Evolutionary conservation across 768 basidiomycete genomes (phyloP), one percentile per base, ranked within the genome.

Genomic region (button mushroom (Agaricus bisporus)): DNA sequence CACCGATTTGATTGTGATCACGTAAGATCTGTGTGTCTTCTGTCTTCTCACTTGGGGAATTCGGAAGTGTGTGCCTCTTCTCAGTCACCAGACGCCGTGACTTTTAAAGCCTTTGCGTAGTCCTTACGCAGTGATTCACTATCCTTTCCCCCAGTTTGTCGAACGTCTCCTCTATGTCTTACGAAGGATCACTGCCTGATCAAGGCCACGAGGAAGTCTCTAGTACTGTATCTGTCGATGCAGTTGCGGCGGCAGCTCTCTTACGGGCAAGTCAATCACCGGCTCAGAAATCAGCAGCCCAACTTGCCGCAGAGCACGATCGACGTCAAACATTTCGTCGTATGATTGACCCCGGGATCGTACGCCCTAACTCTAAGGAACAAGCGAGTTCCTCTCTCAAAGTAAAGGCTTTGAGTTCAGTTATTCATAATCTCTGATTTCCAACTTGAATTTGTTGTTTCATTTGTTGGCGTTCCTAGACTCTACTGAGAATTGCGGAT

Each of bases 271-370:
- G 64, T 45, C 62, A 70, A 54, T 55, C 66, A 17, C 61, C 70
- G 14, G 52, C 62, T 6, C 68, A 70, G 54, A 63, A 66, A 35
- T 65, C 75, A 37, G 66, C 72, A 11, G 67, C 73, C 1, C 72
- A 76, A 57, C 48, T 67, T 51, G 66, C 68, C 29, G 71, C 73
- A 56, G 79, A 89, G 56, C 81, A 85, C 59, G 86, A 86, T 49
- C 78, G 76, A 50, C 80, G 85, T 39, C 87, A 85, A 63, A 72
- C 73, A 52, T 91, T 91, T 65, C 78, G 90, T 41, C 75, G 90
- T 37, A 71, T 91, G 55, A 77, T 91, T 55, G 86, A 91, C 60
- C 88, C 88, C 42, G 88, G 87, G 12, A 91, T 92, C 60, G 61
- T 79, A 48, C 78, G 90, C 2, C 85, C 81, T 5, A 91, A 91